Evolutionary conservation across 352 stramenopile species (phyloP).

Genomic region (Globisporangium irregulare): DNA sequence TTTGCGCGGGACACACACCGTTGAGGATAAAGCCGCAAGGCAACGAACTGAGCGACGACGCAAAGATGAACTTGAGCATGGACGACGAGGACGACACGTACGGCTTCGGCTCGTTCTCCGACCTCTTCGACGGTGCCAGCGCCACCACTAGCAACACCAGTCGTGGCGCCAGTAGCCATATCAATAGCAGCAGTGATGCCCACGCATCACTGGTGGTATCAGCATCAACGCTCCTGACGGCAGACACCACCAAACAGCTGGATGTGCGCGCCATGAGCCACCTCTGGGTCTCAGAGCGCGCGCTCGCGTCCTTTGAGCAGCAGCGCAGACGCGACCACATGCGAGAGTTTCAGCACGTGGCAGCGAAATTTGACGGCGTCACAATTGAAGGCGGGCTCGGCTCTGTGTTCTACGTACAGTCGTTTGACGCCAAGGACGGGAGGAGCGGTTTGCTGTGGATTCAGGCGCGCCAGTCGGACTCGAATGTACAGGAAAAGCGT

Average conservation of each 20-base stretch:
- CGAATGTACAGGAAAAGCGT: constrained; percentile 41
- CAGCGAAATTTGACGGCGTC: constrained; percentile 47
- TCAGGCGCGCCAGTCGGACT: constrained; percentile 47
- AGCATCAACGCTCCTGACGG: neutral
- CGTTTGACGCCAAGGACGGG: constrained; percentile 10
- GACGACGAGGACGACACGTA: constrained; percentile 66
- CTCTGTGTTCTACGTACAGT: constrained; percentile 21
- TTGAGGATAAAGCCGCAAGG: neutral
- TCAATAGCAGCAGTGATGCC: neutral
- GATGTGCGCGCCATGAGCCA: constrained; percentile 35
- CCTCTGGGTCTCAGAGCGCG: constrained; percentile 49
- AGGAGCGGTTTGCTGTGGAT: constrained; percentile 52
- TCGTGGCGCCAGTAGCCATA: neutral
- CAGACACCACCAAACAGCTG: constrained; percentile 21
- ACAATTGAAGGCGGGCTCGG: constrained; percentile 52
- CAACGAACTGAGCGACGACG: neutral
- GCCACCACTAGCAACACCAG: neutral
- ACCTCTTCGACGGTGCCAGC: constrained; percentile 40
- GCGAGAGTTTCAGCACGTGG: constrained; percentile 43
- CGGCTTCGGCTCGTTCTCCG: constrained; percentile 65
- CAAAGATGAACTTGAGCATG: constrained; percentile 22
- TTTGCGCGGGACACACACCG: neutral
- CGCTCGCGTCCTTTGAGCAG: constrained; percentile 39
- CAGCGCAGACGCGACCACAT: constrained; percentile 12
- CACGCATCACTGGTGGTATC: neutral